Percentiles rank a stretch among this genome's conserved stretches.
phyloP scores from a whole-genome alignment of 345 rosid genomes.

The Eucalyptus marginata region DNA sequence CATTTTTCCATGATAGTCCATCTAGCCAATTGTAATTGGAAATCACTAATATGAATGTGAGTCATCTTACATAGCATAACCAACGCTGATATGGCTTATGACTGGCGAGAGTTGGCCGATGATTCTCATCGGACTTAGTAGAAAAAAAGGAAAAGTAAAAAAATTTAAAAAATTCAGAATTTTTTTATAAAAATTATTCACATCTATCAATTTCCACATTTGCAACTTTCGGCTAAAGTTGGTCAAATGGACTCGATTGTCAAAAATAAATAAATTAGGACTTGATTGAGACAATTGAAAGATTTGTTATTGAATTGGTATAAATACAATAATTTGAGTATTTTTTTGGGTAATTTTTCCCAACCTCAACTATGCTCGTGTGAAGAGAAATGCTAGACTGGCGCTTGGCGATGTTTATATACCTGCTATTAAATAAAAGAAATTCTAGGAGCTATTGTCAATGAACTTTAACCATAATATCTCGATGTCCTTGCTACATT shows the following conservation, averaged over 20 bases:
- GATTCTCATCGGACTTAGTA: not conserved
- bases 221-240: fast-evolving
- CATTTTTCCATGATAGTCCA: not conserved
- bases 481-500: not conserved
- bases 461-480: not conserved
- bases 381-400: too few relatives aligned
- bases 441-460: not conserved
- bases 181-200: not conserved
- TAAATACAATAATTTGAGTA: not conserved
- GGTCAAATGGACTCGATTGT: not conserved
- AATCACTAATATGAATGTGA: too few relatives aligned
- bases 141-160: not conserved
- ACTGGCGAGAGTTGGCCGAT: fast-evolving
- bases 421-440: not conserved
- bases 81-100: not conserved
- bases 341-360: not conserved
- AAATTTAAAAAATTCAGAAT: not conserved
- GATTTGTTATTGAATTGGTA: fast-evolving
- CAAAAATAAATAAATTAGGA: fast-evolving
- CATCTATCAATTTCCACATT: fast-evolving
- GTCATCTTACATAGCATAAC: not conserved
- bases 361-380: not conserved
- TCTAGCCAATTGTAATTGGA: not conserved
- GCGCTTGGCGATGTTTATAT: not conserved
- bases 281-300: fast-evolving